Conservation (phyloP, 352 stramenopile genomes). For the Thalassiosira sp. region DNA sequence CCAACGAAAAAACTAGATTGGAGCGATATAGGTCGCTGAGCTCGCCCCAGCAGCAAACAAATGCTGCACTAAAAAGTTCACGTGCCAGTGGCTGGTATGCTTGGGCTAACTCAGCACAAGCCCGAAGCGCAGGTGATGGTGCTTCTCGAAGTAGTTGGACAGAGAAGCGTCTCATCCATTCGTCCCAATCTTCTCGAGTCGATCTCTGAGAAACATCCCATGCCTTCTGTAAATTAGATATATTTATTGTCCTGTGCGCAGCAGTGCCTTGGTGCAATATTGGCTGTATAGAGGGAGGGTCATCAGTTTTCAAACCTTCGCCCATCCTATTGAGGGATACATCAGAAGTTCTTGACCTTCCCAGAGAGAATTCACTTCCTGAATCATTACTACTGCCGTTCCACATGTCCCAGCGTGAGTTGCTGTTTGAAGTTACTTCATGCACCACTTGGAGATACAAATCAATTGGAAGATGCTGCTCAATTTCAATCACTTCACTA, state of each 20-base stretch:
- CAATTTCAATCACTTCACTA: slow-evolving; percentile 13
- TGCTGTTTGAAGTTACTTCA: slow-evolving; percentile 44
- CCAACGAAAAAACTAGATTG: slow-evolving; percentile 90
- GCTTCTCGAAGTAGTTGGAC: slow-evolving; percentile 96
- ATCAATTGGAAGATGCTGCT: slow-evolving; percentile 40
- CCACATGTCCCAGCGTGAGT: slow-evolving; percentile 33
- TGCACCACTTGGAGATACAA: slow-evolving; percentile 66
- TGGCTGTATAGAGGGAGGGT: slow-evolving; percentile 49
- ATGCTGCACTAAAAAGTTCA: slow-evolving; percentile 97
- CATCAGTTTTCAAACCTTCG: slow-evolving; percentile 39
- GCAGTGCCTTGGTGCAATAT: slow-evolving; percentile 50
- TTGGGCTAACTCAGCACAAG: slow-evolving; percentile 87
- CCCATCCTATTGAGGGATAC: slow-evolving; percentile 47
- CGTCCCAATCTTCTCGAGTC: slow-evolving; percentile 91
- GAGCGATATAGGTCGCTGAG: slow-evolving; percentile 92
- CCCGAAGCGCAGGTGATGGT: slow-evolving; percentile 91
- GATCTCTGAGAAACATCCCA: slow-evolving; percentile 94
- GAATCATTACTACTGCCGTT: slow-evolving; percentile 27
- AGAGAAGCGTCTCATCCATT: slow-evolving; percentile 96
- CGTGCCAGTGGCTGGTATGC: slow-evolving; percentile 95
- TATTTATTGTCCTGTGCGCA: slow-evolving; percentile 90
- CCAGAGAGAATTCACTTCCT: slow-evolving; percentile 48
- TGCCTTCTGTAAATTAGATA: slow-evolving; percentile 89
- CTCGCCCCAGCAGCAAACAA: slow-evolving; percentile 98
- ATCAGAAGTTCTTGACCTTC: slow-evolving; percentile 48